Evolutionary conservation across 2,329 filamentous ascomycete species (phyloP).

Genomic region (Aureobasidium sp.): DNA sequence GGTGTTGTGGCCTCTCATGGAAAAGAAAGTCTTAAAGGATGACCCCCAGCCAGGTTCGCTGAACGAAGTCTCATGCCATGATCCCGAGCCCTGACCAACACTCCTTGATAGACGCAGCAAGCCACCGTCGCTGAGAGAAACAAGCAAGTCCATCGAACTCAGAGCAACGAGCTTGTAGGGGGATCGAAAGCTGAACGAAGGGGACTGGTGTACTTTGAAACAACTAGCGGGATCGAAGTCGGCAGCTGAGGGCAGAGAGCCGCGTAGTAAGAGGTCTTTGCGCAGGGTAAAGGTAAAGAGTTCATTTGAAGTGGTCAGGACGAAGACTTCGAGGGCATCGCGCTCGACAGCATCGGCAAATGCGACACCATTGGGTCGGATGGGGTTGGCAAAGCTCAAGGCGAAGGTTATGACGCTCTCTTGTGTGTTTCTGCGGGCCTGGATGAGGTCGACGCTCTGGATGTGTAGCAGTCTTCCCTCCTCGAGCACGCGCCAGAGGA

Average conservation of each 20-base stretch:
- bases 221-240: slow-evolving; percentile 69
- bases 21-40: slow-evolving; percentile 58
- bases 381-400: slow-evolving; percentile 72
- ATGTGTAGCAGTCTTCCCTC: slow-evolving; percentile 74
- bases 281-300: slow-evolving; percentile 79
- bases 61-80: slow-evolving; percentile 66
- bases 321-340: slow-evolving; percentile 71
- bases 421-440: slow-evolving; percentile 47
- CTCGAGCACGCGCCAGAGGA: slow-evolving; percentile 85
- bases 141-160: slow-evolving; percentile 64
- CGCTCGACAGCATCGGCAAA: slow-evolving; percentile 73
- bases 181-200: slow-evolving; percentile 68
- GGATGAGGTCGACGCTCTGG: slow-evolving; percentile 69
- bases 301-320: slow-evolving; percentile 69
- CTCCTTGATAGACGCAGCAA: slow-evolving; percentile 63
- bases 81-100: slow-evolving; percentile 33
- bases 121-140: slow-evolving; percentile 74
- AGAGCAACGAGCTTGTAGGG: slow-evolving; percentile 76
- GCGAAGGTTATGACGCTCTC: slow-evolving; percentile 59
- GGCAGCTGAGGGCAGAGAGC: slow-evolving; percentile 46
- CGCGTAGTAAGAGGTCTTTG: slow-evolving; percentile 70
- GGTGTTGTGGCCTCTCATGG: slow-evolving; percentile 58
- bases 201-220: slow-evolving; percentile 62
- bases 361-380: slow-evolving; percentile 71
- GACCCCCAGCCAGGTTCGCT: slow-evolving; percentile 63